Conservation (phyloP, 2,329 filamentous ascomycete species). For the Escovopsis weberi region DNA sequence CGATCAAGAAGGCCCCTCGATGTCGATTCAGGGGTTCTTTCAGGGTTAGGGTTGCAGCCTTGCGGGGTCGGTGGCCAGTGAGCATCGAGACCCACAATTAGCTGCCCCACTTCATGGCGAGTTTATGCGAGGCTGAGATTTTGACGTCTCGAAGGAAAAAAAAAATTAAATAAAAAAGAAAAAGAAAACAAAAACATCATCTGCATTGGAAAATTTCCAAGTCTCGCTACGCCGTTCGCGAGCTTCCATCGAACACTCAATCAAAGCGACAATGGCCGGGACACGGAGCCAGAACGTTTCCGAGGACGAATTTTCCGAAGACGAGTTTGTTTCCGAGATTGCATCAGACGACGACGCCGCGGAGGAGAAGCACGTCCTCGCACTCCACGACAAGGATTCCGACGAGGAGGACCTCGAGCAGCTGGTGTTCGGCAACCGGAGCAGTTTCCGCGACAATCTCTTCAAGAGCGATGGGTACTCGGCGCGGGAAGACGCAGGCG, state of each 20-base stretch:
- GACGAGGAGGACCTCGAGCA: slow-evolving; percentile 77
- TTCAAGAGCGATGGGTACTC: slow-evolving; percentile 36
- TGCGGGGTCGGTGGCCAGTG: too few relatives aligned
- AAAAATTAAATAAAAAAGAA: slow-evolving; percentile 14
- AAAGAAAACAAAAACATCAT: too few relatives aligned
- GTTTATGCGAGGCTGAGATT: slow-evolving; percentile 15
- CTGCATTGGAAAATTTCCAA: slow-evolving; percentile 3
- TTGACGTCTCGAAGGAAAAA: slow-evolving; percentile 7
- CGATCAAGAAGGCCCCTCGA: too few relatives aligned
- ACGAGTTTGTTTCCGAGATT: slow-evolving; percentile 13
- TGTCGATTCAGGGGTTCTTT: too few relatives aligned
- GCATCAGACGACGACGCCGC: slow-evolving; percentile 14
- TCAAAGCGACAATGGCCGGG: slow-evolving; percentile 16
- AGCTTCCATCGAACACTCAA: not conserved
- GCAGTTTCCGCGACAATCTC: slow-evolving; percentile 65
- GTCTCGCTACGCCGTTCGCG: slow-evolving; percentile 9
- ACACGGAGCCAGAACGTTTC: slow-evolving; percentile 15
- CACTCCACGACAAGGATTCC: slow-evolving; percentile 52
- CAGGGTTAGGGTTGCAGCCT: too few relatives aligned
- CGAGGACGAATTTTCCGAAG: slow-evolving; percentile 16
- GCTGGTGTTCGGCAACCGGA: slow-evolving; percentile 74
- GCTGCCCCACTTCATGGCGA: not conserved
- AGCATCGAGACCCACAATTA: not conserved
- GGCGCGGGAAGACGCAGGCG: slow-evolving; percentile 15
- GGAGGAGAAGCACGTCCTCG: slow-evolving; percentile 6